Conservation (phyloP, 2,329 filamentous ascomycete genomes). For the Didymella arachidicola region DNA sequence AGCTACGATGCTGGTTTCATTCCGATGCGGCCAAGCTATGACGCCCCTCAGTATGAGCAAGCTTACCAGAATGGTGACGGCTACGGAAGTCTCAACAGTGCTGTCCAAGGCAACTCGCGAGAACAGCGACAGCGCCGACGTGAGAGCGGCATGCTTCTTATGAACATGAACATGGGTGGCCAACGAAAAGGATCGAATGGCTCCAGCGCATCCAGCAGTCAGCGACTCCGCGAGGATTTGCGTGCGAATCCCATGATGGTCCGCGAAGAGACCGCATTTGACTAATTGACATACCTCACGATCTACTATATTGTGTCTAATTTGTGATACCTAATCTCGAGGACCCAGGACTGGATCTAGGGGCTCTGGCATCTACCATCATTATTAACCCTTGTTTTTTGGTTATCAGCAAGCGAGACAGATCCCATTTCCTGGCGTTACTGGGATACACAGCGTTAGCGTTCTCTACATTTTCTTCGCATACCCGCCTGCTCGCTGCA, state of each 20-base stretch:
- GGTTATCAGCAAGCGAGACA: slow-evolving; percentile 14
- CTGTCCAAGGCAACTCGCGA: slow-evolving; percentile 35
- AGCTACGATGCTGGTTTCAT: slow-evolving; percentile 61
- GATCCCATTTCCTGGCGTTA: slow-evolving; percentile 10
- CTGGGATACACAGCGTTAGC: slow-evolving; percentile 10
- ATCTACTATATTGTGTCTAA: slow-evolving; percentile 34
- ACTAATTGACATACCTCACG: slow-evolving; percentile 24
- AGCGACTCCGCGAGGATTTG: slow-evolving; percentile 24
- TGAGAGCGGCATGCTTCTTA: slow-evolving; percentile 51
- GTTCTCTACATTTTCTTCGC: slow-evolving; percentile 21
- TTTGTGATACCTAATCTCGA: slow-evolving; percentile 42
- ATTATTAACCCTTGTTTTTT: slow-evolving; percentile 9
- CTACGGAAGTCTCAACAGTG: slow-evolving; percentile 48
- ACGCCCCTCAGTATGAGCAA: slow-evolving; percentile 45
- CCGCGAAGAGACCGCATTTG: slow-evolving; percentile 37
- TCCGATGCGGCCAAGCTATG: slow-evolving; percentile 60
- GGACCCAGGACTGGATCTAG: slow-evolving; percentile 40
- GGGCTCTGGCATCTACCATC: slow-evolving; percentile 20
- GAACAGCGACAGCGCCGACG: slow-evolving; percentile 47
- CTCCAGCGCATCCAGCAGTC: slow-evolving; percentile 20
- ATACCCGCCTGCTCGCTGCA: slow-evolving; percentile 30
- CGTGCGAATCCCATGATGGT: slow-evolving; percentile 31
- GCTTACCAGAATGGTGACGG: slow-evolving; percentile 40
- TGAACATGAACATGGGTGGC: slow-evolving; percentile 47
- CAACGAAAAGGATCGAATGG: slow-evolving; percentile 50